These are phyloP conservation scores for Schizophyllum amplum DNA, from an alignment of 1,284 basidiomycete species.

Conservation along the genomic window DNA sequence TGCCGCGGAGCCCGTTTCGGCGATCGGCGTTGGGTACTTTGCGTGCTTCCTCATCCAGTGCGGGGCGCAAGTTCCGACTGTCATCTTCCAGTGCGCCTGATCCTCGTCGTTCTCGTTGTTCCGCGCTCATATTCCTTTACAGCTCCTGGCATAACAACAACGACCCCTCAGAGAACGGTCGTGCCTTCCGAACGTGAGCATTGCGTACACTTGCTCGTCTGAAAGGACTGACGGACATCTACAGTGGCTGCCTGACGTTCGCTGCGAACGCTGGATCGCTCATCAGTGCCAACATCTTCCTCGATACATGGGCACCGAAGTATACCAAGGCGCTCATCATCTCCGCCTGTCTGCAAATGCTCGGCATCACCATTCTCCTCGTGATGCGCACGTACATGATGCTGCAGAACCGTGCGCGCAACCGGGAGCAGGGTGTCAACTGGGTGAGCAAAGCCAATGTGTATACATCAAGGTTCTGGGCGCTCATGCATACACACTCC, in stretches of 20 bases:
- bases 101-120: neutral
- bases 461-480: neutral
- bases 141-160: constrained; percentile 6
- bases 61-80: neutral
- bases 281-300: constrained; percentile 4
- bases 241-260: constrained; percentile 1
- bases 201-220: neutral
- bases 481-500: neutral
- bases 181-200: constrained; percentile 1
- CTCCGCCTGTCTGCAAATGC: constrained; percentile 2
- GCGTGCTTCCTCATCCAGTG: constrained; percentile 5
- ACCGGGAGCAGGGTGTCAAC: constrained; percentile 4
- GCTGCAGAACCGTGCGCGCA: constrained; percentile 3
- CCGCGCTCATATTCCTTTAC: neutral
- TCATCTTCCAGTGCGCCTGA: neutral
- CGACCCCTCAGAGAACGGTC: constrained; percentile 5
- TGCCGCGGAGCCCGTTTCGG: neutral
- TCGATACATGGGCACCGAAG: constrained; percentile 2
- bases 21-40: constrained; percentile 5
- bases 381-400: constrained; percentile 4
- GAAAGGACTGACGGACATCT: neutral
- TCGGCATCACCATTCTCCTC: constrained; percentile 1
- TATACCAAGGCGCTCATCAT: constrained; percentile 4
- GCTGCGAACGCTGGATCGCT: constrained; percentile 1
- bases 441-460: neutral